Percentiles rank a stretch among this genome's conserved stretches.
Evolutionary conservation across 2,329 filamentous ascomycete genomes (phyloP).

Genomic region (Tolypocladium ophioglossoides): DNA sequence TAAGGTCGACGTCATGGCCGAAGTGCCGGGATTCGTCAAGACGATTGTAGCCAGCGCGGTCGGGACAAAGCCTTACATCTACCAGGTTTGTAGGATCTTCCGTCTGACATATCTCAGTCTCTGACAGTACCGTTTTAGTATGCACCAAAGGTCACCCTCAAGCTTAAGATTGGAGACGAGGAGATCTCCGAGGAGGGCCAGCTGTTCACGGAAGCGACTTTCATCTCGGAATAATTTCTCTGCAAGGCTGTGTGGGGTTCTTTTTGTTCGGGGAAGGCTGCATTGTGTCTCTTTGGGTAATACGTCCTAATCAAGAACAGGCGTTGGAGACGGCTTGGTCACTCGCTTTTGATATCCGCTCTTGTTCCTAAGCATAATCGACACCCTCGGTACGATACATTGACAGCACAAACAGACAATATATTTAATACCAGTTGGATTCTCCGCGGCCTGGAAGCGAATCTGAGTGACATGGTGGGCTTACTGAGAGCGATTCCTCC

Average conservation of each 20-base stretch:
- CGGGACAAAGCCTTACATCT: conserved; percentile 95
- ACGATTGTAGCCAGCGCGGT: conserved; percentile 78
- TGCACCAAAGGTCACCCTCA: conserved; percentile 58
- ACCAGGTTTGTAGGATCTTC: conserved; percentile 54
- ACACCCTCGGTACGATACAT: background rate
- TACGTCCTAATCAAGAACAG: conserved; percentile 6
- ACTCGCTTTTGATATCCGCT: conserved; percentile 12
- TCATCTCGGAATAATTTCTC: conserved; percentile 57
- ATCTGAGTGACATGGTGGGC: background rate
- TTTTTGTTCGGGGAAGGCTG: background rate
- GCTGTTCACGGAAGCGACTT: conserved; percentile 87
- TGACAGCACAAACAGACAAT: background rate
- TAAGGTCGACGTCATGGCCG: conserved; percentile 84
- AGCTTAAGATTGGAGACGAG: conserved; percentile 75
- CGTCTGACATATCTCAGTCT: background rate
- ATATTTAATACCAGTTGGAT: background rate
- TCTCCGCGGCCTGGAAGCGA: background rate
- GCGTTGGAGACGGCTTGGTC: conserved; percentile 15
- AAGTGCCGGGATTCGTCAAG: conserved; percentile 94
- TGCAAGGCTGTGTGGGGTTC: background rate
- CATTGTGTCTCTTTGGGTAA: conserved; percentile 10
- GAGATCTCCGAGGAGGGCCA: conserved; percentile 68
- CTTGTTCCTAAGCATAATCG: conserved; percentile 4
- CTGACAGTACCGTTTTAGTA: conserved; percentile 42
- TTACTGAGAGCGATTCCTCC: background rate